Percentiles rank a stretch among this genome's conserved stretches.
Evolutionary conservation across 495 filamentous ascomycete species (phyloP).

Genomic region (Penicillium atrosanguineum): DNA sequence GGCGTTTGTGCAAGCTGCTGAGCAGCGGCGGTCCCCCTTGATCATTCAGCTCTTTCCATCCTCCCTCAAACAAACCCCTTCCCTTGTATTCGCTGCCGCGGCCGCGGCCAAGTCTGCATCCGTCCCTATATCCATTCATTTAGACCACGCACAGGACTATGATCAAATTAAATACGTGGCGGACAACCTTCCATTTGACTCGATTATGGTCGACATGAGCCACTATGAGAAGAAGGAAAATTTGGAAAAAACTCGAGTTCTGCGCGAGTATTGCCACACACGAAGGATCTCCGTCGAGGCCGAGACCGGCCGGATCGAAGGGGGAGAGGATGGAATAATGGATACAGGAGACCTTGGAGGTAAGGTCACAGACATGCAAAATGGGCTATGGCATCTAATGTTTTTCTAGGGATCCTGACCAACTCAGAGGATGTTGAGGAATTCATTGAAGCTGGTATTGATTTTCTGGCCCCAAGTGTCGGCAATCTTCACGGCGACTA

Average conservation of each 20-base stretch:
- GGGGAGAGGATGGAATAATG: slow-evolving; percentile 76
- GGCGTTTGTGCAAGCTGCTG: slow-evolving; percentile 65
- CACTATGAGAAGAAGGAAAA: slow-evolving; percentile 76
- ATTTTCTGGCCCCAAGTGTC: slow-evolving; percentile 72
- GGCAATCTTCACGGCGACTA: slow-evolving; percentile 80
- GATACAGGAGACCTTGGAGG: slow-evolving; percentile 67
- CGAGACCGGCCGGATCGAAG: slow-evolving; percentile 71
- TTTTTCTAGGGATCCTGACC: slow-evolving; percentile 48
- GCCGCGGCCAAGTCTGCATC: slow-evolving; percentile 53
- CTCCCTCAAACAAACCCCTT: slow-evolving; percentile 59
- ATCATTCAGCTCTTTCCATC: slow-evolving; percentile 78
- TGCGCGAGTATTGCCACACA: slow-evolving; percentile 63
- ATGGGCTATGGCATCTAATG: not conserved
- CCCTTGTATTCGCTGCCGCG: slow-evolving; percentile 55
- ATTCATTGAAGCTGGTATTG: slow-evolving; percentile 67
- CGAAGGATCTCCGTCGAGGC: slow-evolving; percentile 67
- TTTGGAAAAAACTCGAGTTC: slow-evolving; percentile 56
- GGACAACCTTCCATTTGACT: slow-evolving; percentile 58
- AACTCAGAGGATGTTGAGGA: slow-evolving; percentile 65
- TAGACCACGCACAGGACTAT: slow-evolving; percentile 65
- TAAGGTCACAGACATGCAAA: not conserved
- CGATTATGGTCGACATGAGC: slow-evolving; percentile 71
- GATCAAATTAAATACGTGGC: slow-evolving; percentile 58
- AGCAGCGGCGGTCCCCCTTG: slow-evolving; percentile 60
- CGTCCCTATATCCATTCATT: slow-evolving; percentile 64